Conservation (phyloP, 257 asterid genomes). For the Solanum dulcamara region DNA sequence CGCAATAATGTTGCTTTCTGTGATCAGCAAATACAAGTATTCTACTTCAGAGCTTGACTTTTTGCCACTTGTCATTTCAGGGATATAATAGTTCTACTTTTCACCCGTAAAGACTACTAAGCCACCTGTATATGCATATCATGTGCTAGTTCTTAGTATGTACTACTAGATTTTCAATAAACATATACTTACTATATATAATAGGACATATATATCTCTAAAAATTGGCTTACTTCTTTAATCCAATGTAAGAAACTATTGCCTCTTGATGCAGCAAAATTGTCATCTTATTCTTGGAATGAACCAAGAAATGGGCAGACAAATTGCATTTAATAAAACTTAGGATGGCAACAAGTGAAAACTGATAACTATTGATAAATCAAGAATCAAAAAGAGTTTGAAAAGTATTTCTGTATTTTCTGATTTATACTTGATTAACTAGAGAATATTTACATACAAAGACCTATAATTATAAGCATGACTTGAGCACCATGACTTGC, state of each 20-base stretch:
- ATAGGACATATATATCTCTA: neutral
- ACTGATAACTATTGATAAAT: neutral
- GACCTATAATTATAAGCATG: neutral
- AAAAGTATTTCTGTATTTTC: neutral
- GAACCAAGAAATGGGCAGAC: neutral
- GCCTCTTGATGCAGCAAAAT: neutral
- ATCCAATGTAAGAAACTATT: neutral
- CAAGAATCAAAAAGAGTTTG: neutral
- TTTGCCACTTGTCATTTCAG: too few species aligned
- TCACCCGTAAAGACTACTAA: neutral
- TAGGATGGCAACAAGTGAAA: neutral
- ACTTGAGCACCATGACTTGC: neutral
- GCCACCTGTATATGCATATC: neutral
- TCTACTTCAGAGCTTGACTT: too few species aligned
- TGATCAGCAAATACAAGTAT: too few species aligned
- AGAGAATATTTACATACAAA: neutral
- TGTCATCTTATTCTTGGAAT: neutral
- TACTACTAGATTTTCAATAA: neutral
- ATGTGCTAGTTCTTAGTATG: neutral
- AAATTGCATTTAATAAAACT: neutral
- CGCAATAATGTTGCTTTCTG: too few species aligned
- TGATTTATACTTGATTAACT: neutral
- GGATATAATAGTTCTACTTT: neutral
- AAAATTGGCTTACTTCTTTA: neutral
- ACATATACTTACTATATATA: neutral